Conservation (phyloP, 2,329 filamentous ascomycete genomes). For the Fusarium sterilihyphosum region DNA sequence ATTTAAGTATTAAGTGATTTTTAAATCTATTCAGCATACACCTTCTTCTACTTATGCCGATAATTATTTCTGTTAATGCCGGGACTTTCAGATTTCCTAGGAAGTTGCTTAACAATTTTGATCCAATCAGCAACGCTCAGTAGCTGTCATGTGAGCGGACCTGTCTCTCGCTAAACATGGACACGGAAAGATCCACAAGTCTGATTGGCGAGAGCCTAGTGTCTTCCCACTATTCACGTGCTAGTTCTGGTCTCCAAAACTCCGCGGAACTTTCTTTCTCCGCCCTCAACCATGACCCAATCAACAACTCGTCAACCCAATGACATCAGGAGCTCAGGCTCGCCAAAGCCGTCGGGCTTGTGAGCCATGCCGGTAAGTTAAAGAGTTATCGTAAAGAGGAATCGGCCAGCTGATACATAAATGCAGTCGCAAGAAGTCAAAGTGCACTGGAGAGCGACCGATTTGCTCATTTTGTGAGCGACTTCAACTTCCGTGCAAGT, state of each 20-base stretch:
- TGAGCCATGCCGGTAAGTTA: conserved; percentile 7
- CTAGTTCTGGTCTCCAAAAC: background rate
- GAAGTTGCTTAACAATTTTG: background rate
- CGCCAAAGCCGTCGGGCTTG: background rate
- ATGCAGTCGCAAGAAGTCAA: conserved; percentile 2
- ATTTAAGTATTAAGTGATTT: background rate
- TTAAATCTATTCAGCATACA: too few relatives aligned
- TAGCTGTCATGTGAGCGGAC: background rate
- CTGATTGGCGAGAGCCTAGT: background rate
- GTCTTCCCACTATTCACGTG: background rate
- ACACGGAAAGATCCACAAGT: fast-evolving
- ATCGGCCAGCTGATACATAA: background rate
- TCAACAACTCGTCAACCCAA: background rate
- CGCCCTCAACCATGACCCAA: background rate
- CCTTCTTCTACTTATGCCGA: too few relatives aligned
- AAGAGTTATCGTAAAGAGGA: too few relatives aligned
- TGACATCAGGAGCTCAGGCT: background rate
- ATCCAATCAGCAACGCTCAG: background rate
- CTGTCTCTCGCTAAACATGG: fast-evolving
- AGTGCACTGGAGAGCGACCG: conserved; percentile 8
- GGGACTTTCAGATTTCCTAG: background rate
- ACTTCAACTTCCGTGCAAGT: background rate
- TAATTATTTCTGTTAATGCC: background rate
- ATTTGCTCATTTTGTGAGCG: conserved; percentile 12
- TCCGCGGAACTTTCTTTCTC: background rate